Percentiles rank a stretch among this genome's conserved stretches.
phyloP scores from a whole-genome alignment of 2,329 filamentous ascomycete species.

The Thelonectria blattea region DNA sequence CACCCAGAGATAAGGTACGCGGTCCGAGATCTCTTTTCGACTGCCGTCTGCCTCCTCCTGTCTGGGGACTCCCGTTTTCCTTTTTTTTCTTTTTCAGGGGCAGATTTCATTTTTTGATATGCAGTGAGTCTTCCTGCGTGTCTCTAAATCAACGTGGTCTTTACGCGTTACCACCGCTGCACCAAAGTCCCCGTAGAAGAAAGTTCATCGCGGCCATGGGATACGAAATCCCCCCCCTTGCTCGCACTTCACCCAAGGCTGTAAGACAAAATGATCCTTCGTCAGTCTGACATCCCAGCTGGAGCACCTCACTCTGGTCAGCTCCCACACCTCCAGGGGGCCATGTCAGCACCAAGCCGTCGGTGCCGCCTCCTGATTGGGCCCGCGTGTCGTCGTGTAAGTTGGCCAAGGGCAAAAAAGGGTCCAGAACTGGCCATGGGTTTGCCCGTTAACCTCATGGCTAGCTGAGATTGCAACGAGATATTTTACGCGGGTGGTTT shows the following conservation, averaged over 20 bases:
- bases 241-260: neutral
- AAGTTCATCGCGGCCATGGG: too few relatives aligned
- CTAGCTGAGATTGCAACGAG: neutral
- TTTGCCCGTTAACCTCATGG: neutral
- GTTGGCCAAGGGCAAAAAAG: neutral
- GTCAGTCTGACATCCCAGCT: neutral
- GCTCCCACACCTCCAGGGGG: neutral
- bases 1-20: too few relatives aligned
- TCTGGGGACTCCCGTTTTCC: too few relatives aligned
- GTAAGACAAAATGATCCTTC: neutral
- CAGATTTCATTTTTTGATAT: too few relatives aligned
- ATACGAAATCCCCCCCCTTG: neutral
- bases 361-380: neutral
- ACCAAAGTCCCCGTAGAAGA: too few relatives aligned
- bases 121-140: too few relatives aligned
- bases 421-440: neutral
- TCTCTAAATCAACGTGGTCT: too few relatives aligned
- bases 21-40: too few relatives aligned
- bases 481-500: neutral
- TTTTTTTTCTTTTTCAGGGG: too few relatives aligned
- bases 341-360: neutral
- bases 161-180: too few relatives aligned
- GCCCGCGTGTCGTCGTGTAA: neutral
- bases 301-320: neutral
- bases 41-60: too few relatives aligned